Percentiles rank a stretch among this genome's conserved stretches.
Evolutionary conservation across 371 early-diverging fungal species (phyloP).

Genomic region (Mucor lusitanicus): DNA sequence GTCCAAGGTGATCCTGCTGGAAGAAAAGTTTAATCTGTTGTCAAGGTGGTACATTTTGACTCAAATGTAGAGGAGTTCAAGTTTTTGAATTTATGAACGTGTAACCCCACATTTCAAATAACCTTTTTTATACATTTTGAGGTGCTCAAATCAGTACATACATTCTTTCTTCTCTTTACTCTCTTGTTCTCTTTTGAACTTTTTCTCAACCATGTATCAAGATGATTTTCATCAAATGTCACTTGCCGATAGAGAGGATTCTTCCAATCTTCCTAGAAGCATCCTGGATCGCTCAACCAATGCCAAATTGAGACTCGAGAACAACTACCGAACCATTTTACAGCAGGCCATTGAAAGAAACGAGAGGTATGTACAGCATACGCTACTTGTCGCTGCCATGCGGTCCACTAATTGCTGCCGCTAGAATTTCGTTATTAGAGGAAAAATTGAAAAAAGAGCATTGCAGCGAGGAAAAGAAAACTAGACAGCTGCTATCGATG

Average conservation of each 20-base stretch:
- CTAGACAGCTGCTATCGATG: conserved; percentile 73
- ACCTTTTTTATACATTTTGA: background rate
- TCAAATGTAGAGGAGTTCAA: background rate
- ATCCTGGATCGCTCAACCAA: background rate
- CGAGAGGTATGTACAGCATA: conserved; percentile 55
- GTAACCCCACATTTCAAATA: background rate
- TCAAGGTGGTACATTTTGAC: background rate
- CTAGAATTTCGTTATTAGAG: conserved; percentile 40
- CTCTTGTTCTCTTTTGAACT: background rate
- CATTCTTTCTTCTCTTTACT: background rate
- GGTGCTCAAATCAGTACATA: background rate
- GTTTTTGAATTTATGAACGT: background rate
- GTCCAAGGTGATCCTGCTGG: background rate
- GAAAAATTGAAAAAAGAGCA: conserved; percentile 71
- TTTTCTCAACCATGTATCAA: background rate
- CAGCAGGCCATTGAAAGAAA: conserved; percentile 90
- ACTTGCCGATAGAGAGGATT: background rate
- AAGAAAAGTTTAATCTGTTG: background rate
- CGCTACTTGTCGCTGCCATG: background rate
- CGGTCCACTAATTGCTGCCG: background rate
- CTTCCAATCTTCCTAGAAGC: background rate
- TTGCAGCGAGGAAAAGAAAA: conserved; percentile 87
- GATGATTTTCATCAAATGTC: background rate
- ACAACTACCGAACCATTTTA: conserved; percentile 80
- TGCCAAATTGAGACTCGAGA: background rate